A percentile compares a stretch with the other conserved stretches of the same genome.
phyloP scores from a whole-genome alignment of 192 early-diverging fungal species.

The Backusella liffmaniae region DNA sequence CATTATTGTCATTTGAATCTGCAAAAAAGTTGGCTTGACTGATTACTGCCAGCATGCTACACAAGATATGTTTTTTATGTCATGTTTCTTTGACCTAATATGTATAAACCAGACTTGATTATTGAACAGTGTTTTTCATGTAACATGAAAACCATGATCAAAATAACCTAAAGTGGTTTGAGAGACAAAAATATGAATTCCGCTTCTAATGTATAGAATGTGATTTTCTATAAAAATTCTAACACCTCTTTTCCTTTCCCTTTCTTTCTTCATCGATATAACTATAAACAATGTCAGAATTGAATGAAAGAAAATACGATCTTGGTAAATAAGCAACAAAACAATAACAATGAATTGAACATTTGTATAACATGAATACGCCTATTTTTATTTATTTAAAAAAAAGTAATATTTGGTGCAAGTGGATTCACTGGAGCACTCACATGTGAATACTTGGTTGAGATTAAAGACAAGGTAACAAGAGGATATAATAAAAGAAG shows the following conservation, averaged over 20 bases:
- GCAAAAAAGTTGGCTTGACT: not conserved
- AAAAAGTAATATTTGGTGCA: conserved; percentile 66
- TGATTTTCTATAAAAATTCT: not conserved
- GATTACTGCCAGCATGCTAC: not conserved
- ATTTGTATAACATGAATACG: not conserved
- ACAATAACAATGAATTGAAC: not conserved
- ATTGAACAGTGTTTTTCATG: not conserved
- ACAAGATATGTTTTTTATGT: not conserved
- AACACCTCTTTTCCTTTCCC: not conserved
- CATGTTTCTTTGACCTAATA: not conserved
- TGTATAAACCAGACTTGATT: not conserved
- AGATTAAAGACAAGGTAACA: conserved; percentile 12
- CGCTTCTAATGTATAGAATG: not conserved
- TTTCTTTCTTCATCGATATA: not conserved
- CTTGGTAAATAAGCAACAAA: not conserved
- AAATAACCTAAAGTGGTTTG: not conserved
- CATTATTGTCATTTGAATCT: not conserved
- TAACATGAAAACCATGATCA: not conserved
- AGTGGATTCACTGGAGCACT: conserved; percentile 80
- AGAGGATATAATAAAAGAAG: not conserved
- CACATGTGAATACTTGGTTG: conserved; percentile 62
- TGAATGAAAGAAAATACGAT: conserved; percentile 14
- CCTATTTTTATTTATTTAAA: not conserved
- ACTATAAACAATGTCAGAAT: conserved; percentile 7
- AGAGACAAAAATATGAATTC: not conserved